phyloP scores from a whole-genome alignment of 768 basidiomycete genomes.

The Chlorophyllum brunneum region DNA sequence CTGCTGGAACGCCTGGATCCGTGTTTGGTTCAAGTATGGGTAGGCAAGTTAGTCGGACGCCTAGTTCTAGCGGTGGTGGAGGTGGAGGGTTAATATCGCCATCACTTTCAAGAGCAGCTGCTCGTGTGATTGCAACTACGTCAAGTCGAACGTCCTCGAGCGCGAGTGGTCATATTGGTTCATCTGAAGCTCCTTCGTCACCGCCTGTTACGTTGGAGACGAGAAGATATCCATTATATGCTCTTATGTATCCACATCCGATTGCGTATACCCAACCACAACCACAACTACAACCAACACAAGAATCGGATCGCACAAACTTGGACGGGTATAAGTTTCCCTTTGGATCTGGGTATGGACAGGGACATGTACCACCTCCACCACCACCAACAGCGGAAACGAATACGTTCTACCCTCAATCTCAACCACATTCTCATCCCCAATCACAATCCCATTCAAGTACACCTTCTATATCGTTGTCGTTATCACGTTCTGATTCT shows the following conservation, averaged over 20 bases:
- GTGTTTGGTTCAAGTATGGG: background rate
- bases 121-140: background rate
- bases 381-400: background rate
- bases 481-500: background rate
- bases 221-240: background rate
- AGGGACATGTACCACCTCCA: background rate
- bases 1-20: background rate
- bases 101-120: conserved; percentile 1
- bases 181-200: background rate
- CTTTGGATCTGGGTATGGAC: too few relatives aligned
- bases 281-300: background rate
- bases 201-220: background rate
- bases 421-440: too few relatives aligned
- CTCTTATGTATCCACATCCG: background rate
- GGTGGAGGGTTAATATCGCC: background rate
- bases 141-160: background rate
- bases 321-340: background rate
- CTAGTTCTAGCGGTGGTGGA: background rate
- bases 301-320: background rate
- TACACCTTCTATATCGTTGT: background rate
- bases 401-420: background rate
- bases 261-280: background rate
- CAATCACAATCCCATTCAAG: background rate
- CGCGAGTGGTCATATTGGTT: background rate
- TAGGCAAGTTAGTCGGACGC: background rate